phyloP scores from a whole-genome alignment of 1,139 yeast species.

The Yamadazyma membranifaciens region DNA sequence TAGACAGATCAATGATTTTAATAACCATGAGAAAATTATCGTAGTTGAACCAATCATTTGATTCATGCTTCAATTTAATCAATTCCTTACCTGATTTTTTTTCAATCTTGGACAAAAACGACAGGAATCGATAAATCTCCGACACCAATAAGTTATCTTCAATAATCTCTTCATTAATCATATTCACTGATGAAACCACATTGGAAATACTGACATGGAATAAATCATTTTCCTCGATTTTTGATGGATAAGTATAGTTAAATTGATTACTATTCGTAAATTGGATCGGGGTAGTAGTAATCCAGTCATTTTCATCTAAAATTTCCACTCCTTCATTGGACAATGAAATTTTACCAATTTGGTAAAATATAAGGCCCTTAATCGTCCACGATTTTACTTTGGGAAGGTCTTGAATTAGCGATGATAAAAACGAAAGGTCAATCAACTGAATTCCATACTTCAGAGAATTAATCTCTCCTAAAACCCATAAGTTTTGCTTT shows the following conservation, averaged over 20 bases:
- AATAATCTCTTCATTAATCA: conserved; percentile 12
- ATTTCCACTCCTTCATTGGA: conserved; percentile 82
- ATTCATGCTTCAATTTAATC: conserved; percentile 49
- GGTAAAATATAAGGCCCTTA: conserved; percentile 75
- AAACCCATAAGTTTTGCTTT: conserved; percentile 83
- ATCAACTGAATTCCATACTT: conserved; percentile 58
- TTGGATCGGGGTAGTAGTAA: conserved; percentile 23
- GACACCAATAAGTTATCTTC: conserved; percentile 29
- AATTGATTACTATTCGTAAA: not conserved
- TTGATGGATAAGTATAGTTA: not conserved
- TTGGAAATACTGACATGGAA: conserved; percentile 4
- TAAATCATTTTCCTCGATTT: not conserved
- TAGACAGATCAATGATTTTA: conserved; percentile 62
- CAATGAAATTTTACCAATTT: conserved; percentile 69
- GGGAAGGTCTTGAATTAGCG: conserved; percentile 49
- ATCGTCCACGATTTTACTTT: conserved; percentile 49
- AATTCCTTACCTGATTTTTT: conserved; percentile 66
- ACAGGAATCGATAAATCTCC: conserved; percentile 56
- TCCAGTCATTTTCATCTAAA: conserved; percentile 82
- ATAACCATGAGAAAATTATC: conserved; percentile 60
- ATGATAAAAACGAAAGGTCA: conserved; percentile 42
- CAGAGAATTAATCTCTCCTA: conserved; percentile 78
- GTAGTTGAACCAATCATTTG: conserved; percentile 53
- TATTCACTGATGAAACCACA: conserved; percentile 6
- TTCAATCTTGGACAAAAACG: conserved; percentile 64